These are phyloP conservation scores for Arachnomyces sp. DNA, from an alignment of 2,329 filamentous ascomycete genomes.

Conservation along the genomic window DNA sequence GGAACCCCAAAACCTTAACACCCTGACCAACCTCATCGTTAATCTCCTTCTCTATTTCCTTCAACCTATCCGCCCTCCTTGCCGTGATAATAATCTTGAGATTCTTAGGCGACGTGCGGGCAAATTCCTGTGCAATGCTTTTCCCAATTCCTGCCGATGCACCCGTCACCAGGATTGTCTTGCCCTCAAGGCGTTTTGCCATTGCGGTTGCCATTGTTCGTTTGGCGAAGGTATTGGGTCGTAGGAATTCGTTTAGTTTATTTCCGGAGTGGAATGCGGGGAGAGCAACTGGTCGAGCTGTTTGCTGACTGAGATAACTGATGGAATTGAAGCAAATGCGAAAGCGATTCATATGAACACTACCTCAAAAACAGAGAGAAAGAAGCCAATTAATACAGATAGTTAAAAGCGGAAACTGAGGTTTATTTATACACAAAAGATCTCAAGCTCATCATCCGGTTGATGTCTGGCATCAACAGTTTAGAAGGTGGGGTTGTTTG, in stretches of 20 bases:
- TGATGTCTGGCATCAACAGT: no score
- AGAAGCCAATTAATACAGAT: no score
- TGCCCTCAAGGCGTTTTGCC: conserved; percentile 78
- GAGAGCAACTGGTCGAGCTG: no score
- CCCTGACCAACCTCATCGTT: conserved; percentile 65
- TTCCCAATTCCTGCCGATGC: conserved; percentile 86
- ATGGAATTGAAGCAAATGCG: no score
- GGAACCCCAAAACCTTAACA: conserved; percentile 72
- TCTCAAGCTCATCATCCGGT: no score
- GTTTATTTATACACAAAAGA: no score
- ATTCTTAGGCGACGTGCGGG: conserved; percentile 68
- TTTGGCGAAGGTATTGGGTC: conserved; percentile 18
- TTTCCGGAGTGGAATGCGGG: no score
- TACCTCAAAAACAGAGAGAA: no score
- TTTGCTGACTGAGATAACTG: no score
- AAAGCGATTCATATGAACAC: no score
- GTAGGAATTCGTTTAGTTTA: conserved; percentile 4
- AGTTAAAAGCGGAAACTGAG: no score
- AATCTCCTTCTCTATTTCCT: conserved; percentile 69
- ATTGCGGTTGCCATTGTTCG: conserved; percentile 59
- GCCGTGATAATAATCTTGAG: conserved; percentile 83
- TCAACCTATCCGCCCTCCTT: conserved; percentile 69
- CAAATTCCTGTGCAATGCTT: conserved; percentile 75
- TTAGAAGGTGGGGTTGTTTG: no score
- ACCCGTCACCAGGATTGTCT: conserved; percentile 85